These are phyloP conservation scores for Aurinia saxatilis DNA, from an alignment of 345 rosid species.

Conservation along the genomic window DNA sequence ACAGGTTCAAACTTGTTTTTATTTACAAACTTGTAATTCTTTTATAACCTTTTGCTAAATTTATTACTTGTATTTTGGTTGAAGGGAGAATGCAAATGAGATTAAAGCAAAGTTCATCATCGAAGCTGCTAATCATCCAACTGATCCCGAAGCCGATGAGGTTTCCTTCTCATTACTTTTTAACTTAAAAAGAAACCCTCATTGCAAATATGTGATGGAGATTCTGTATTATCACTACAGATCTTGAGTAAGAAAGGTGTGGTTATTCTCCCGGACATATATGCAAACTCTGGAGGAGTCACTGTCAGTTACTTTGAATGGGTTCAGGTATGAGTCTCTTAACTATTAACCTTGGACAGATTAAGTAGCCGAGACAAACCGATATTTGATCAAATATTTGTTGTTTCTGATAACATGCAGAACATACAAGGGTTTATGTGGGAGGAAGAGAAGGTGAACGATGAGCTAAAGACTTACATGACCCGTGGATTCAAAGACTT, in stretches of 20 bases:
- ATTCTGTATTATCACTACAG: constrained; percentile 26
- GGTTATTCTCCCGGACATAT: constrained; percentile 87
- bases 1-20: constrained; percentile 43
- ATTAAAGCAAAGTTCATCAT: constrained; percentile 83
- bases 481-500: constrained; percentile 65
- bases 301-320: constrained; percentile 98
- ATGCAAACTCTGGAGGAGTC: constrained; percentile 95
- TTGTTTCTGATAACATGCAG: constrained; percentile 33
- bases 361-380: not conserved
- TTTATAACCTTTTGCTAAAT: not conserved
- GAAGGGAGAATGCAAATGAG: constrained; percentile 80
- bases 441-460: constrained; percentile 92
- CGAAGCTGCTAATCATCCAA: constrained; percentile 96
- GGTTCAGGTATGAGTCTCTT: constrained; percentile 75
- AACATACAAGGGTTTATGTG: constrained; percentile 99
- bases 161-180: constrained; percentile 24
- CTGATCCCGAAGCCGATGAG: constrained; percentile 95
- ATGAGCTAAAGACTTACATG: constrained; percentile 76
- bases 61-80: not conserved
- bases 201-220: not conserved
- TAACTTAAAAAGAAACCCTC: not conserved
- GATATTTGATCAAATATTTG: constrained; percentile 1
- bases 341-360: not conserved
- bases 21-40: not conserved
- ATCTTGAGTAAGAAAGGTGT: constrained; percentile 89